phyloP scores from a whole-genome alignment of 106 monocot genomes.

The Agapanthus africanus region DNA sequence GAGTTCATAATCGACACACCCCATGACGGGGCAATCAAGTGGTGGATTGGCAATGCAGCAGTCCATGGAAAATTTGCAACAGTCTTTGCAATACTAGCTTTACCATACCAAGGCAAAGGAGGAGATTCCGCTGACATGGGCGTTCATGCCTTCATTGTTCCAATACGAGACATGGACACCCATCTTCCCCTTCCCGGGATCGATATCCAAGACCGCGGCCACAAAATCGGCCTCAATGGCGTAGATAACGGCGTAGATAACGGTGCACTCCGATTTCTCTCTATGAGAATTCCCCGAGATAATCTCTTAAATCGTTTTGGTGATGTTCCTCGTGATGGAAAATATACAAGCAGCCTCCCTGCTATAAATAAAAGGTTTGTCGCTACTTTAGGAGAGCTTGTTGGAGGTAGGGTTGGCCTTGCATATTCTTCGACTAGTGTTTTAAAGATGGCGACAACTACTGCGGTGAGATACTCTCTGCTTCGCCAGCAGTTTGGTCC shows the following conservation, averaged over 20 bases:
- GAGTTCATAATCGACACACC: slow-evolving; percentile 90
- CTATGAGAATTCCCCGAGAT: slow-evolving; percentile 80
- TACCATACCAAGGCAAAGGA: slow-evolving; percentile 48
- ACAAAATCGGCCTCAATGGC: slow-evolving; percentile 93
- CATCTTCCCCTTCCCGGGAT: slow-evolving; percentile 65
- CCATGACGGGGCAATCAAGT: slow-evolving; percentile 95
- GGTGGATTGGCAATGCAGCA: slow-evolving; percentile 99
- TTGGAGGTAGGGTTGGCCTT: slow-evolving; percentile 85
- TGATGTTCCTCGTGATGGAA: slow-evolving; percentile 78
- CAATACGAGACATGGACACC: slow-evolving; percentile 74
- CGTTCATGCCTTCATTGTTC: slow-evolving; percentile 93
- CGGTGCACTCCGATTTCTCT: slow-evolving; percentile 69
- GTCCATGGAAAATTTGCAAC: slow-evolving; percentile 93
- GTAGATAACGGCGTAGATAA: slow-evolving; percentile 99
- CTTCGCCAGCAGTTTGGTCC: slow-evolving; percentile 97
- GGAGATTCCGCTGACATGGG: slow-evolving; percentile 71
- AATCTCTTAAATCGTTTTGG: slow-evolving; percentile 92
- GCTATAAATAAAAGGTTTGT: slow-evolving; percentile 80
- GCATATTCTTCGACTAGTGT: slow-evolving; percentile 68
- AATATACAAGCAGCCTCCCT: slow-evolving; percentile 65
- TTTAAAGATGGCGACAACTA: slow-evolving; percentile 72
- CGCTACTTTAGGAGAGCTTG: slow-evolving; percentile 83
- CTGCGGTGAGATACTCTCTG: slow-evolving; percentile 79
- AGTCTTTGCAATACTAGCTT: slow-evolving; percentile 73
- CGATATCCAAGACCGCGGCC: slow-evolving; percentile 94